Evolutionary conservation across 108 stramenopile genomes (phyloP).

Genomic region (Chaetoceros tenuissimus): DNA sequence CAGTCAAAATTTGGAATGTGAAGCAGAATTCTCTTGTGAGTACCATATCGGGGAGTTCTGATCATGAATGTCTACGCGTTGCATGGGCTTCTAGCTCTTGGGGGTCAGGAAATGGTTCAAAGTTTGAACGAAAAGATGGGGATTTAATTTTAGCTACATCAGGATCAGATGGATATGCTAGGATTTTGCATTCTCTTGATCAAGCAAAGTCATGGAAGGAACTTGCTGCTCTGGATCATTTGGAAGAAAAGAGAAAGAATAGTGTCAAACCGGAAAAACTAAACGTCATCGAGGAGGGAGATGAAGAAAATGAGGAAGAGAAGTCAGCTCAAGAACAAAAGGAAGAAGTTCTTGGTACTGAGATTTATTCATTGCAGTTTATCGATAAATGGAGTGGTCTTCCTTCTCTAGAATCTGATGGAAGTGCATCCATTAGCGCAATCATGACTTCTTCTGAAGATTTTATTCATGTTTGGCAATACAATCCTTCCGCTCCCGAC

Average conservation of each 20-base stretch:
- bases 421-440: conserved; percentile 21
- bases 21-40: conserved; percentile 32
- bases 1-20: conserved; percentile 59
- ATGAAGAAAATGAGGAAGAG: neutral
- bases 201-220: neutral
- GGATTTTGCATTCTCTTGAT: conserved; percentile 35
- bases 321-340: conserved; percentile 7
- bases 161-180: conserved; percentile 66
- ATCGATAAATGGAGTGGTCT: conserved; percentile 56
- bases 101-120: conserved; percentile 3
- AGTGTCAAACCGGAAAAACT: too few relatives aligned
- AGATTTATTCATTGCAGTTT: conserved; percentile 76
- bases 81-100: conserved; percentile 46
- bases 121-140: neutral
- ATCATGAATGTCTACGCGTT: conserved; percentile 72
- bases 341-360: conserved; percentile 51
- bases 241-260: neutral
- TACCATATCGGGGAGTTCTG: conserved; percentile 36
- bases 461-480: conserved; percentile 70
- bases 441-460: conserved; percentile 75
- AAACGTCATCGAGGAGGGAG: conserved; percentile 2
- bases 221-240: neutral
- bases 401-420: conserved; percentile 3
- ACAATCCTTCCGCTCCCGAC: neutral
- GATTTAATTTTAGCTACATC: conserved; percentile 21